Base-by-base conservation (phyloP, 1,284 basidiomycete genomes). In the Cryptococcus sp. region DNA sequence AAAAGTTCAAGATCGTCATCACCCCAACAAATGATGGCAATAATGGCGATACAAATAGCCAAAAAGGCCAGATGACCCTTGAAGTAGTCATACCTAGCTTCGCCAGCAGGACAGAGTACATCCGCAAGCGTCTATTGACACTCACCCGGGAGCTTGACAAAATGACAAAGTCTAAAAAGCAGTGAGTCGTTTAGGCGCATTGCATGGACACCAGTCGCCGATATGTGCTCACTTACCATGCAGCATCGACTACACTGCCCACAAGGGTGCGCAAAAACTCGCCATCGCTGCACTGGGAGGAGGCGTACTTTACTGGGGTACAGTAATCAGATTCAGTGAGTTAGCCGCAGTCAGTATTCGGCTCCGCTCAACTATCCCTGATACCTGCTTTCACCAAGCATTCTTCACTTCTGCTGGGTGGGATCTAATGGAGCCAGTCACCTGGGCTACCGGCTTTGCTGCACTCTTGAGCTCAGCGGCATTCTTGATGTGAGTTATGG, bases 381-480 rank as follows among this genome's bases (percentile, higher is more conserved):
- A 54, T 16, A 15, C 19, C 11, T 41, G n/a, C 17, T 55, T n/a
- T 38, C 10, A 47, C 17, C 11, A 26, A 70, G 70, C 70, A 8
- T 70, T 72, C 60, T 68, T 68, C 52, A 64, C 73, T 1, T 65
- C 67, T 45, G 64, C 73, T 5, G 73, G 63, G 43, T 85, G 85
- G 85, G 86, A 87, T 63, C 75, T 86, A 11, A 87, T 87, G 85
- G 86, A 88, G 67, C 86, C 86, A 1, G 82, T 73, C 8, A 73
- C 70, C 15, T 73, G 69, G 69, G 63, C 69, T 13, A 68, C 67
- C 2, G 69, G 70, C 19, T 70, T 73, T 50, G 69, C 63, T 5
- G 61, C 65, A 16, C 54, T 70, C 29, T 58, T 73, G 11, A 49
- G 59, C n/a, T 67, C 67, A 19, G 62, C 58, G 13, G 62, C 65